A percentile compares a stretch with the other conserved stretches of the same genome.
Evolutionary conservation across 2,329 filamentous ascomycete genomes (phyloP).

Genomic region (Zarea fungicola): DNA sequence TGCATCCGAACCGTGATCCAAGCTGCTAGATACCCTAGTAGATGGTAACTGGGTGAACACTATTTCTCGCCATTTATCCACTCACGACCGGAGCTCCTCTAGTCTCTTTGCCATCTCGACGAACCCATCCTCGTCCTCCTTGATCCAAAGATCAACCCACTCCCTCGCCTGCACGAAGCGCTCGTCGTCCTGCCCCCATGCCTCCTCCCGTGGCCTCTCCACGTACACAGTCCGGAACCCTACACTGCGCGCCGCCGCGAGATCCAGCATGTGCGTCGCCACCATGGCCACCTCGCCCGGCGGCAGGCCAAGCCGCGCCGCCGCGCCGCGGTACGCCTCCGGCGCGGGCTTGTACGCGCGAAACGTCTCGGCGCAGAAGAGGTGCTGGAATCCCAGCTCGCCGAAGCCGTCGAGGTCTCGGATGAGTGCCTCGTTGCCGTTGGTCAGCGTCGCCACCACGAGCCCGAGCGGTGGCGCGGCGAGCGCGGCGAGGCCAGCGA

Average conservation of each 20-base stretch:
- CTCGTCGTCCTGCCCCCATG: constrained; percentile 45
- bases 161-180: constrained; percentile 45
- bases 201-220: constrained; percentile 62
- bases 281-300: constrained; percentile 67
- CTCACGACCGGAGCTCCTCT: too few species aligned
- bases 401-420: constrained; percentile 57
- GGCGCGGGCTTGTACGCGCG: constrained; percentile 68
- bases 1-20: too few species aligned
- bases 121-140: constrained; percentile 28
- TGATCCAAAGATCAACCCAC: constrained; percentile 37
- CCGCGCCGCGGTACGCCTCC: constrained; percentile 64
- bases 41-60: too few species aligned
- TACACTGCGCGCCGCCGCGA: constrained; percentile 57
- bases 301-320: constrained; percentile 47
- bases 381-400: constrained; percentile 53
- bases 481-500: constrained; percentile 50
- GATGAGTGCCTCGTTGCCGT: constrained; percentile 66
- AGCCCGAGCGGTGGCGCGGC: constrained; percentile 30
- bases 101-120: constrained; percentile 25
- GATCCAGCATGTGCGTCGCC: constrained; percentile 66
- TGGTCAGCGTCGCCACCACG: constrained; percentile 64
- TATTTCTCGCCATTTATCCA: too few species aligned
- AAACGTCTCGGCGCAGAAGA: constrained; percentile 67
- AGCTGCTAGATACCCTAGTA: too few species aligned
- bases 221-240: constrained; percentile 72